Percentiles rank a stretch among this genome's conserved stretches.
These are phyloP conservation scores for Bipolaris zeicola DNA, from an alignment of 2,329 filamentous ascomycete genomes.

Conservation along the genomic window DNA sequence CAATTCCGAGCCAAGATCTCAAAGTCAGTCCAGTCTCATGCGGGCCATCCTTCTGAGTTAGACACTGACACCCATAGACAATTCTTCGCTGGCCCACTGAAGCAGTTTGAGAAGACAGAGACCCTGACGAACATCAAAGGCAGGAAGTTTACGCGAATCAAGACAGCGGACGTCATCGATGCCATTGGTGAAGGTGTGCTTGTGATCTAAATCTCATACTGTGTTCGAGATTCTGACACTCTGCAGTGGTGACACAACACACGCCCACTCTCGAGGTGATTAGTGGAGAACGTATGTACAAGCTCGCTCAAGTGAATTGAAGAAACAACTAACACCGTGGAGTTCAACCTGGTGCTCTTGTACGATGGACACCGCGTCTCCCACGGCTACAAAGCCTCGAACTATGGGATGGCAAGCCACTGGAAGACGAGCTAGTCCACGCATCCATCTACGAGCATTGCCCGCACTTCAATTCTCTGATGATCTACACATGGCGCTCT, in stretches of 20 bases:
- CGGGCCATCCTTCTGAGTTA: not conserved
- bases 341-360: constrained; percentile 60
- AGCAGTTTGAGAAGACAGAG: constrained; percentile 49
- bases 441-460: constrained; percentile 63
- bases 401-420: constrained; percentile 65
- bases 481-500: constrained; percentile 60
- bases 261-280: constrained; percentile 64
- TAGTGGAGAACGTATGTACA: constrained; percentile 56
- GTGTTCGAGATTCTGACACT: constrained; percentile 17
- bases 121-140: constrained; percentile 30
- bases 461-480: constrained; percentile 65
- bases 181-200: constrained; percentile 56
- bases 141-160: constrained; percentile 43
- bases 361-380: constrained; percentile 64
- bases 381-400: constrained; percentile 64
- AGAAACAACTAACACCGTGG: constrained; percentile 12
- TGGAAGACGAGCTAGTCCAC: constrained; percentile 61
- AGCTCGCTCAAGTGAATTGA: not conserved
- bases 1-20: constrained; percentile 64
- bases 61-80: constrained; percentile 42
- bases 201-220: not conserved
- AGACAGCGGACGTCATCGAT: constrained; percentile 52
- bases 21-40: constrained; percentile 49
- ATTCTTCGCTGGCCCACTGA: constrained; percentile 59
- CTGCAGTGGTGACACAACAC: constrained; percentile 53